Conservation (phyloP, 805 yeast genomes). For the Metschnikowia shivogae region DNA sequence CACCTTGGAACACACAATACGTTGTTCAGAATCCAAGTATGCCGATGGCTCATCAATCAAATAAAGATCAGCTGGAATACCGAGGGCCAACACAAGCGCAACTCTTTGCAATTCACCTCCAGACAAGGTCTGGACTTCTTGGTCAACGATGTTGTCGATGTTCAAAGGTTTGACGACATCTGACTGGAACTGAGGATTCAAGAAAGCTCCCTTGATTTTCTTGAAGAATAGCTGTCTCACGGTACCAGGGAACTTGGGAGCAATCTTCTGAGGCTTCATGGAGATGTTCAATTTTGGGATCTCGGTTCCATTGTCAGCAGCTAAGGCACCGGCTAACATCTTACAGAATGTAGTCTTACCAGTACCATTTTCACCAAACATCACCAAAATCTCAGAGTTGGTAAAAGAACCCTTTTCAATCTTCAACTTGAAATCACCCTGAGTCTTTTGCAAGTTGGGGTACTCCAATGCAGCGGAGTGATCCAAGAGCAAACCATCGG, state of each 20-base stretch:
- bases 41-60: slow-evolving; percentile 99
- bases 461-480: slow-evolving; percentile 74
- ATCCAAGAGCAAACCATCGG: slow-evolving; percentile 70
- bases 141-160: slow-evolving; percentile 92
- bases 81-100: slow-evolving; percentile 92
- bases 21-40: slow-evolving; percentile 97
- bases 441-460: slow-evolving; percentile 83
- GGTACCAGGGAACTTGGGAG: slow-evolving; percentile 98
- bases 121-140: slow-evolving; percentile 94
- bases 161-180: slow-evolving; percentile 95
- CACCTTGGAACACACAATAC: slow-evolving; percentile 98
- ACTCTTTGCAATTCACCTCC: slow-evolving; percentile 99
- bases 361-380: slow-evolving; percentile 99
- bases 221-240: slow-evolving; percentile 96
- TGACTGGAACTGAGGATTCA: slow-evolving; percentile 96
- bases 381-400: slow-evolving; percentile 93
- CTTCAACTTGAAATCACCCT: slow-evolving; percentile 88
- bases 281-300: slow-evolving; percentile 88
- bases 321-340: slow-evolving; percentile 86
- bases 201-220: slow-evolving; percentile 89
- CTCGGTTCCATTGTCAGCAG: slow-evolving; percentile 76
- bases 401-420: slow-evolving; percentile 88
- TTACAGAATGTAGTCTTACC: slow-evolving; percentile 98
- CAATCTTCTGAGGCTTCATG: slow-evolving; percentile 99
- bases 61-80: slow-evolving; percentile 93